phyloP scores from a whole-genome alignment of 2,329 filamentous ascomycete genomes.

The Penicillium italicum region DNA sequence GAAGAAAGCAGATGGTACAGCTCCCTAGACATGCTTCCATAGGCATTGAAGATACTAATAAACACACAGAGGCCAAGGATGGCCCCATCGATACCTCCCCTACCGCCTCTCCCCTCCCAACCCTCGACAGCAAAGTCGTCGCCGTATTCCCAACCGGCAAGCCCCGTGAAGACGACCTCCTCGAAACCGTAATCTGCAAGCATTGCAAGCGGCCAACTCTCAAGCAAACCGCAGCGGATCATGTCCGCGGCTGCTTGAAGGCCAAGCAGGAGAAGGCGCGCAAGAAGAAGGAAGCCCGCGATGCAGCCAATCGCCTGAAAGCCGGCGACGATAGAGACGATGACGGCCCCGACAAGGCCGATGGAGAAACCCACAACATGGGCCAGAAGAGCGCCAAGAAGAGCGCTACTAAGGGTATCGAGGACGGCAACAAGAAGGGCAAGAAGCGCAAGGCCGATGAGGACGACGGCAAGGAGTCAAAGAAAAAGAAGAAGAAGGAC shows the following conservation, averaged over 20 bases:
- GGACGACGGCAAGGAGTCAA: conserved; percentile 70
- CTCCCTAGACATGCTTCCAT: not conserved
- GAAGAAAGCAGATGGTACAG: conserved; percentile 36
- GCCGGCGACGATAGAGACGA: conserved; percentile 47
- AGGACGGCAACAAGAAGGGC: conserved; percentile 57
- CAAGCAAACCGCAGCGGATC: conserved; percentile 68
- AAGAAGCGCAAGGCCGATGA: conserved; percentile 76
- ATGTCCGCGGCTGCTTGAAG: conserved; percentile 78
- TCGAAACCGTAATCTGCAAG: conserved; percentile 81
- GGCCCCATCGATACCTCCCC: conserved; percentile 31
- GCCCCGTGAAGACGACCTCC: conserved; percentile 75
- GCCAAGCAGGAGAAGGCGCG: conserved; percentile 80
- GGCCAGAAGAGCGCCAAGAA: conserved; percentile 65
- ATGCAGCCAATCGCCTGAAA: conserved; percentile 63
- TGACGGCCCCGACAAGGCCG: conserved; percentile 41
- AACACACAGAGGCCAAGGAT: conserved; percentile 24
- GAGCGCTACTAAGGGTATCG: conserved; percentile 50
- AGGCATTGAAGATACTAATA: conserved; percentile 1
- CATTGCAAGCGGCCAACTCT: conserved; percentile 89
- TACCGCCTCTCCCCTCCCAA: conserved; percentile 43
- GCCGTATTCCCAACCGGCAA: conserved; percentile 78
- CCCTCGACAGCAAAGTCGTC: conserved; percentile 70
- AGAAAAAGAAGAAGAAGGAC: conserved; percentile 93
- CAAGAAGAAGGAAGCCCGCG: conserved; percentile 70
- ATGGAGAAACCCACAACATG: conserved; percentile 46